Base-by-base conservation (phyloP, 768 basidiomycete species). In the Punctularia strigosozonata region DNA sequence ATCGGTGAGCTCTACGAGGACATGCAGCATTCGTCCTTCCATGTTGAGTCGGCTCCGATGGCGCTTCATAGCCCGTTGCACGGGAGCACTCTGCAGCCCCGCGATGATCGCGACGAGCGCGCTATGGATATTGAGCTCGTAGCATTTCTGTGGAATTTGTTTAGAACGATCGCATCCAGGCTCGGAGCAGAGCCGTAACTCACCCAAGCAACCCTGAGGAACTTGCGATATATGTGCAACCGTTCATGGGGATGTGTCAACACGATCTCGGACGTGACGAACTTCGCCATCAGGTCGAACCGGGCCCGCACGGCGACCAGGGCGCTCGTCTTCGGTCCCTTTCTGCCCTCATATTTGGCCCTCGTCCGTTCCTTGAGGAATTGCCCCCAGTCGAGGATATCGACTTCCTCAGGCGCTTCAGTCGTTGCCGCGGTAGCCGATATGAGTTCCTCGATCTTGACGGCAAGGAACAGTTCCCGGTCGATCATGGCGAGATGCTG, bases 391-490 rank as follows among this genome's bases (percentile, higher is more conserved):
- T 92, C 89, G 14, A 84, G 65, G 17, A 84, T 71, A 47, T 85
- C 71, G 8, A 74, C 69, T 39, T 75, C 55, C 22, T 67, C 80
- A 40, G 73, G 65, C 35, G 71, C 68, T n/a, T n/a, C n/a, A n/a
- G n/a, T n/a, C 7, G 66, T 65, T 55, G 69, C 65, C 80, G 80
- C 82, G 26, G 82, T 76, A 36, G 75, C 71, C 43, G 77, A 66
- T 26, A 88, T 76, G n/a, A 90, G 66, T 50, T 94, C 90, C 50
- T 91, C 86, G 51, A 90, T 90, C 48, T 80, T 81, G 55, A 94
- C 69, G 10, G 73, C 71, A 56, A 84, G 76, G 54, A 90, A 87
- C 39, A 92, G 60, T 48, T 92, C 89, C 19, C 85, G 71, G 46
- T 94, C 89, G 46, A 94, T 88, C 70, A 88, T 80, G 5, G 81